A percentile compares a stretch with the other conserved stretches of the same genome.
These are phyloP conservation scores for Cladophialophora psammophila DNA, from an alignment of 2,329 filamentous ascomycete genomes.

Conservation along the genomic window DNA sequence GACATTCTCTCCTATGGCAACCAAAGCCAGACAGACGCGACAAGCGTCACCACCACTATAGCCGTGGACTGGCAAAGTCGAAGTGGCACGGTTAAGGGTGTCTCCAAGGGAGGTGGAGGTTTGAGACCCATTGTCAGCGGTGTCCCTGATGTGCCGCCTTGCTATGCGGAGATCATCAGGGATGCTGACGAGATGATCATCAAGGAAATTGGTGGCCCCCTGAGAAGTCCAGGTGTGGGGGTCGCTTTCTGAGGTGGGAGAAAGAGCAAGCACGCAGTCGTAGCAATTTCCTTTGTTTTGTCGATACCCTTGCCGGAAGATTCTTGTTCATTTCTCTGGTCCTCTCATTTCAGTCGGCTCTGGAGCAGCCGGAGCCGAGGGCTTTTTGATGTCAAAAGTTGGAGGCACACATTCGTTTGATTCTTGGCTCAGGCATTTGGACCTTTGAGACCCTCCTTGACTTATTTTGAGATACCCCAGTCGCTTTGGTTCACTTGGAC, in stretches of 20 bases:
- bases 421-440: conserved; percentile 25
- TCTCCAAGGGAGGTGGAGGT: conserved; percentile 21
- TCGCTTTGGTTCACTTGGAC: conserved; percentile 15
- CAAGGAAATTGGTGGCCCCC: conserved; percentile 36
- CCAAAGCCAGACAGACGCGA: conserved; percentile 36
- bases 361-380: not conserved
- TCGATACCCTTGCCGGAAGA: conserved; percentile 23
- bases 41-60: conserved; percentile 29
- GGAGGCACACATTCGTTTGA: conserved; percentile 24
- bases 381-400: conserved; percentile 19
- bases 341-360: not conserved
- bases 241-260: conserved; percentile 33
- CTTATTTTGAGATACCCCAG: conserved; percentile 25
- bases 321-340: not conserved
- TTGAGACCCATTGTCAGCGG: conserved; percentile 33
- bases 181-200: conserved; percentile 24
- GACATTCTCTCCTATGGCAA: conserved; percentile 35
- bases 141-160: conserved; percentile 30
- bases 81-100: conserved; percentile 32
- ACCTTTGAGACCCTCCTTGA: conserved; percentile 23
- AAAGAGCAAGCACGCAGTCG: conserved; percentile 1
- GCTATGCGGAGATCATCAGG: conserved; percentile 30
- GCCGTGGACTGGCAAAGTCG: conserved; percentile 31
- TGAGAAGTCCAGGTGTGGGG: conserved; percentile 37
- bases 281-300: conserved; percentile 15